Evolutionary conservation across 768 basidiomycete species (phyloP).

Genomic region (Artomyces pyxidatus): DNA sequence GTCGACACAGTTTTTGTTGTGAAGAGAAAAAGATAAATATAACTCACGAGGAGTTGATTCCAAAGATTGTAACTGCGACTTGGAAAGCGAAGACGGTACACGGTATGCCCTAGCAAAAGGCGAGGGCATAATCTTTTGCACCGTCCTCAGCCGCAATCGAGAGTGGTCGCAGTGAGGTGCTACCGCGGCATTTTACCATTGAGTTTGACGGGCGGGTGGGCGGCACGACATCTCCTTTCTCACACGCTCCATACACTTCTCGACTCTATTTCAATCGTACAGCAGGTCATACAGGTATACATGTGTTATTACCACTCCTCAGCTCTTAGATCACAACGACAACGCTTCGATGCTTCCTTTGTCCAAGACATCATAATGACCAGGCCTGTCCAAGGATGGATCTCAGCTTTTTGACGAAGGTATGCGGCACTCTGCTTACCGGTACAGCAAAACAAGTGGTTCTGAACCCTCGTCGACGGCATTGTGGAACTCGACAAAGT

Average conservation of each 20-base stretch:
- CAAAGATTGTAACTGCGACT: slow-evolving; percentile 11
- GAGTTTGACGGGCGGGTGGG: too few species aligned
- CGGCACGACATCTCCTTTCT: too few species aligned
- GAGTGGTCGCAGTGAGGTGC: too few species aligned
- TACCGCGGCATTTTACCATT: too few species aligned
- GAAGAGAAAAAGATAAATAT: not conserved
- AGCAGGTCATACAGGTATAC: too few species aligned
- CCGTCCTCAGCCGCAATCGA: slow-evolving; percentile 7
- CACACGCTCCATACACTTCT: too few species aligned
- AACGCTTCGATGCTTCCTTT: slow-evolving; percentile 20
- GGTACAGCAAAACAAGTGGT: slow-evolving; percentile 67
- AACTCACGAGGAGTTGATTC: slow-evolving; percentile 15
- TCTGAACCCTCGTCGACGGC: slow-evolving; percentile 32
- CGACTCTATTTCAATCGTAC: too few species aligned
- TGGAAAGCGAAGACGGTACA: slow-evolving; percentile 29
- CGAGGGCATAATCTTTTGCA: slow-evolving; percentile 43
- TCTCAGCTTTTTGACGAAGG: not conserved
- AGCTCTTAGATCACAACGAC: not conserved
- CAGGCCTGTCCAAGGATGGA: slow-evolving; percentile 46
- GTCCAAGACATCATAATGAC: slow-evolving; percentile 78
- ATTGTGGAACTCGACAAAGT: slow-evolving; percentile 59
- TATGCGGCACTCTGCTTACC: slow-evolving; percentile 36
- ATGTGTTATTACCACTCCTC: too few species aligned
- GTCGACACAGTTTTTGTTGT: too few species aligned
- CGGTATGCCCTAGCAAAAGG: slow-evolving; percentile 65